A percentile compares a stretch with the other conserved stretches of the same genome.
phyloP scores from a whole-genome alignment of 148 eudicot species.

The Heliamphora exappendiculata region DNA sequence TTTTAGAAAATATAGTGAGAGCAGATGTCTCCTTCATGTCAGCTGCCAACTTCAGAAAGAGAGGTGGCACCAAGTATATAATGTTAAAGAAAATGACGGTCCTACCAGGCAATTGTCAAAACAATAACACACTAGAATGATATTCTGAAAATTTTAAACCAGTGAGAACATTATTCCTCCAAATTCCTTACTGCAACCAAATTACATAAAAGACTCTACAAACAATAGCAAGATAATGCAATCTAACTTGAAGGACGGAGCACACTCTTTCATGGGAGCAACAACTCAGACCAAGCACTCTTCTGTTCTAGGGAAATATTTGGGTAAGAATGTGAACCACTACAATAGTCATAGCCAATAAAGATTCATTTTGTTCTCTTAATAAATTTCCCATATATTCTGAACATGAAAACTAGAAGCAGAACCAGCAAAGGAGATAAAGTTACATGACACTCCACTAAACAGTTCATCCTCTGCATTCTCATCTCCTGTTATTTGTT shows the following conservation, averaged over 20 bases:
- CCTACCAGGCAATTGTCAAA: not conserved
- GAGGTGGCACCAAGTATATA: not conserved
- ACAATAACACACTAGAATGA: not conserved
- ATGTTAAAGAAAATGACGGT: not conserved
- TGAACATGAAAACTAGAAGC: too few species aligned
- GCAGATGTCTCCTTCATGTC: constrained; percentile 11
- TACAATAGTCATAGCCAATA: too few species aligned
- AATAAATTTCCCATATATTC: too few species aligned
- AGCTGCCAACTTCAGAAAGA: not conserved
- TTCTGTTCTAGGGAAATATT: too few species aligned
- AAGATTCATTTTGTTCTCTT: too few species aligned
- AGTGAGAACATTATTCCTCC: not conserved
- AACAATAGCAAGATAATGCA: not conserved
- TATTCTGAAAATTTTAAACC: not conserved
- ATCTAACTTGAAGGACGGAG: not conserved
- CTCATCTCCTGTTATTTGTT: too few species aligned
- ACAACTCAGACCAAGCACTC: not conserved
- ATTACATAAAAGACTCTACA: not conserved
- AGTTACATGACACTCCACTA: too few species aligned
- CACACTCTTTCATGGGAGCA: not conserved
- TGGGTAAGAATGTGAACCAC: too few species aligned
- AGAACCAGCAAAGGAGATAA: too few species aligned
- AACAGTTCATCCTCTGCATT: too few species aligned
- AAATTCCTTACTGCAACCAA: not conserved
- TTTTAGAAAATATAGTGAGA: constrained; percentile 8